These are phyloP conservation scores for Candida coleopterorum DNA, from an alignment of 805 yeast species.

Conservation along the genomic window DNA sequence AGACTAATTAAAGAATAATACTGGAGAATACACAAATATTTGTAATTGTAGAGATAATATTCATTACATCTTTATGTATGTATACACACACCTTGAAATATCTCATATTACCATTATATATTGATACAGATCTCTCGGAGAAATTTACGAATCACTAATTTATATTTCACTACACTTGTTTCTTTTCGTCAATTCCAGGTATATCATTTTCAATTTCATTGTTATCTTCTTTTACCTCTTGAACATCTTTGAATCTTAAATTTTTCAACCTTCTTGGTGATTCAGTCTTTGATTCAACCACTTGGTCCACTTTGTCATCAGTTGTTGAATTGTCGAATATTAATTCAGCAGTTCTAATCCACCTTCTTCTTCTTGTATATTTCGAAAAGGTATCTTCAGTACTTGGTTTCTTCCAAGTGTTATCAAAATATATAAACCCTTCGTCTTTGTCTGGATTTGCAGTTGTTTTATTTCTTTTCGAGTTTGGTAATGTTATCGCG, in stretches of 20 bases:
- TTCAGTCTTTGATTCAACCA: constrained; percentile 5
- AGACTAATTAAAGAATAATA: no score
- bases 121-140: no score
- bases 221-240: background rate
- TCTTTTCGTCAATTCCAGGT: background rate
- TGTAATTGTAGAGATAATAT: no score
- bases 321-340: constrained; percentile 29
- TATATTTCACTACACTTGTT: background rate
- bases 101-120: no score
- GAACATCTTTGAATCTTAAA: constrained; percentile 36
- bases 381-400: constrained; percentile 85
- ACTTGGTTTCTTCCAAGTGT: constrained; percentile 89
- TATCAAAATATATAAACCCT: constrained; percentile 85
- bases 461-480: constrained; percentile 49
- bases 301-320: constrained; percentile 1
- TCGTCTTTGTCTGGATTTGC: constrained; percentile 77
- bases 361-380: constrained; percentile 90
- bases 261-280: constrained; percentile 26
- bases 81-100: no score
- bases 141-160: no score
- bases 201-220: background rate
- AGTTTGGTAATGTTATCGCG: constrained; percentile 63
- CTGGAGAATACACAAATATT: no score
- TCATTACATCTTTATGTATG: no score
- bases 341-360: constrained; percentile 93